Conservation (phyloP, 805 yeast genomes). For the Pichia phayaonensis region DNA sequence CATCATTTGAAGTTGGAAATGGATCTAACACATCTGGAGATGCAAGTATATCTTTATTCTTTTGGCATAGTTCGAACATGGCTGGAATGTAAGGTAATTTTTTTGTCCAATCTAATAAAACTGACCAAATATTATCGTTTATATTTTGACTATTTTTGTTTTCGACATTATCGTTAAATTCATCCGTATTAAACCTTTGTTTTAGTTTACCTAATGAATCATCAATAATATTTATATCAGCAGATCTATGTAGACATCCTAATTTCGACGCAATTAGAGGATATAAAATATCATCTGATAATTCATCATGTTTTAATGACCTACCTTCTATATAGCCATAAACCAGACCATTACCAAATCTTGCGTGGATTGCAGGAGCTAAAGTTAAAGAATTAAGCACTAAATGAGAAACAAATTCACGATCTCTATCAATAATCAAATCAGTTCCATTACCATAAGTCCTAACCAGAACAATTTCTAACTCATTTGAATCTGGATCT, state of each 20-base stretch:
- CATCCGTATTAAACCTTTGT: slow-evolving; percentile 13
- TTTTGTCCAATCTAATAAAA: slow-evolving; percentile 54
- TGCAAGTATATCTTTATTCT: slow-evolving; percentile 26
- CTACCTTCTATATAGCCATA: slow-evolving; percentile 65
- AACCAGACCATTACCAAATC: slow-evolving; percentile 65
- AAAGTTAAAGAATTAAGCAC: slow-evolving; percentile 49
- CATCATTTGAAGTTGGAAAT: neutral
- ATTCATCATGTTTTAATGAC: slow-evolving; percentile 48
- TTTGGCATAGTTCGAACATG: slow-evolving; percentile 30
- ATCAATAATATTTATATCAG: slow-evolving; percentile 40
- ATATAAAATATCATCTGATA: slow-evolving; percentile 39
- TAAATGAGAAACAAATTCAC: slow-evolving; percentile 67
- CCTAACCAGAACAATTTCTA: slow-evolving; percentile 47
- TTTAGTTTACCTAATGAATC: slow-evolving; percentile 37
- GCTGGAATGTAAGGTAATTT: slow-evolving; percentile 47
- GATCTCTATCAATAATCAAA: slow-evolving; percentile 61
- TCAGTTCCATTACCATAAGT: slow-evolving; percentile 72
- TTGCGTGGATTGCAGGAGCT: slow-evolving; percentile 63
- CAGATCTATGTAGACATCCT: slow-evolving; percentile 61
- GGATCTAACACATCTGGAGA: neutral
- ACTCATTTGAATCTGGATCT: neutral
- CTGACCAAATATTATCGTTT: slow-evolving; percentile 36
- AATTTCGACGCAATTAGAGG: slow-evolving; percentile 56
- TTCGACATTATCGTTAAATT: neutral
- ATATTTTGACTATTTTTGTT: neutral